Conservation (phyloP, 2,329 filamentous ascomycete genomes). For the Penicillium fuscoglaucum region DNA sequence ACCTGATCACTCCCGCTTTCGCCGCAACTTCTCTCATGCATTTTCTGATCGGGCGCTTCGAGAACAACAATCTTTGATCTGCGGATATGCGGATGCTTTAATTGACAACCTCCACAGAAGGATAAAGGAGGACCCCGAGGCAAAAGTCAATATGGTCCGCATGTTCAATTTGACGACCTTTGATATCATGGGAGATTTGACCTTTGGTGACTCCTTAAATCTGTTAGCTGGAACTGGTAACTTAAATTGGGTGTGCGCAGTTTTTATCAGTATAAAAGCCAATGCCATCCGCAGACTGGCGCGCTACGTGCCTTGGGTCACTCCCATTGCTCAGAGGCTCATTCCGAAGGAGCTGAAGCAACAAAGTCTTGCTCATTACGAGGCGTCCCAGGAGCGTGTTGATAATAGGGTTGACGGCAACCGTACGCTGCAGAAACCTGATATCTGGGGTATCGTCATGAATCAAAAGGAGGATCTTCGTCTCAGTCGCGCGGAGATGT, state of each 20-base stretch:
- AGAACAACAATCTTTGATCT: not conserved
- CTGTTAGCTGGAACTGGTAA: not conserved
- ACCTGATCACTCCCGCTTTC: not conserved
- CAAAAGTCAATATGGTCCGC: not conserved
- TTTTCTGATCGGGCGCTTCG: not conserved
- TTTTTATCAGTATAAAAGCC: not conserved
- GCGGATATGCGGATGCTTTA: not conserved
- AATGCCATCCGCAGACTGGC: not conserved
- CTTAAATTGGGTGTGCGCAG: not conserved
- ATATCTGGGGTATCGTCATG: not conserved
- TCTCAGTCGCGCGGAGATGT: not conserved
- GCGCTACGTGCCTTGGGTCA: not conserved
- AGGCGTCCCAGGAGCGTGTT: not conserved
- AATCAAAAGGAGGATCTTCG: not conserved
- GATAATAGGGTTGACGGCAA: not conserved
- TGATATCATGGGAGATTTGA: not conserved
- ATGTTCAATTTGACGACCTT: not conserved
- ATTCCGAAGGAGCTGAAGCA: not conserved
- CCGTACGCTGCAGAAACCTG: not conserved
- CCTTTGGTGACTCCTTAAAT: not conserved
- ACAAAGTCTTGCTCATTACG: not conserved
- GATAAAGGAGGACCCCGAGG: not conserved
- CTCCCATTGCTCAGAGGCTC: not conserved
- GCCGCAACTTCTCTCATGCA: not conserved
- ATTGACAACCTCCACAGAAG: not conserved